A percentile compares a stretch with the other conserved stretches of the same genome.
phyloP scores from a whole-genome alignment of 2,329 filamentous ascomycete genomes.

The Colletotrichum endophyticum region DNA sequence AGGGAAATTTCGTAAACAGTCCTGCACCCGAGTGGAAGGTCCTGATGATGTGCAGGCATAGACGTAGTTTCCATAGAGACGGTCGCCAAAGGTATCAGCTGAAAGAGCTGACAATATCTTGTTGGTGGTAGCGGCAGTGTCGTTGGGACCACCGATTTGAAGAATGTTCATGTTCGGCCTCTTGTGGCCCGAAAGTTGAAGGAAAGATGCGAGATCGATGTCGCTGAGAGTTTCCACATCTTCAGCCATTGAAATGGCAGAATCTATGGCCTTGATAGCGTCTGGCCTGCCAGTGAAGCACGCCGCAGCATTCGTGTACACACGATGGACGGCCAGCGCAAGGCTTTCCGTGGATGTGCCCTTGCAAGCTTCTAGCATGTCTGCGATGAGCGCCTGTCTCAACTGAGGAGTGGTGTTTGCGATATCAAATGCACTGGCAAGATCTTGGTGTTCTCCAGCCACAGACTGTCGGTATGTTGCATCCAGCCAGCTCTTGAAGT shows the following conservation, averaged over 20 bases:
- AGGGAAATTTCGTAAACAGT: neutral
- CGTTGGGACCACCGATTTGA: neutral
- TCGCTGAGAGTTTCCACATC: neutral
- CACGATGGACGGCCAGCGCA: neutral
- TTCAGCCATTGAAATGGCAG: neutral
- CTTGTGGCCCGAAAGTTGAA: conserved; percentile 25
- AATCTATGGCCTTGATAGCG: neutral
- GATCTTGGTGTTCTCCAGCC: neutral
- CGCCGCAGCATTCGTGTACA: neutral
- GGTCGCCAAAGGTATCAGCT: neutral
- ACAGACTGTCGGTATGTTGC: neutral
- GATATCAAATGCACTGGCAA: neutral
- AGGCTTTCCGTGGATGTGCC: neutral
- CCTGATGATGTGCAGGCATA: conserved; percentile 30
- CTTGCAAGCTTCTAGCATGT: neutral
- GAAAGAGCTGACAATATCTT: neutral
- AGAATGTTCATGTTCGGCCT: conserved; percentile 21
- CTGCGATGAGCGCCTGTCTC: neutral
- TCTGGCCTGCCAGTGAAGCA: neutral
- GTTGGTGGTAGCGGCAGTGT: neutral
- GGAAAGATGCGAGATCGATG: neutral
- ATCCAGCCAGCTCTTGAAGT: conserved; percentile 10
- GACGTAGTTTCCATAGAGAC: conserved; percentile 21
- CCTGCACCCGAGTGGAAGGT: neutral
- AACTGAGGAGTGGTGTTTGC: neutral